These are phyloP conservation scores for Flaveria floridana DNA, from an alignment of 140 eudicot genomes.

Conservation along the genomic window DNA sequence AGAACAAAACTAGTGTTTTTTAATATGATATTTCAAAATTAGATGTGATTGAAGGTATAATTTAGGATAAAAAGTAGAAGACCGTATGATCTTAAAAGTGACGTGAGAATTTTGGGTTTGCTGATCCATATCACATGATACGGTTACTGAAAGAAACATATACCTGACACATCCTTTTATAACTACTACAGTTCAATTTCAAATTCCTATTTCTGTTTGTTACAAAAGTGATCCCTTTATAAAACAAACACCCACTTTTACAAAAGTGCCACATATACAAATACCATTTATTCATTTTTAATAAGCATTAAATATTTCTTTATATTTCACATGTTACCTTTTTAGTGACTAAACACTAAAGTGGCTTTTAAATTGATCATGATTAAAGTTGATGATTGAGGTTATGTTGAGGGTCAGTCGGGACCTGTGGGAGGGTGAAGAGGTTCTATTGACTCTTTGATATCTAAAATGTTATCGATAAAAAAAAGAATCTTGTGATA, in stretches of 20 bases:
- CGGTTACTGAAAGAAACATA: conserved; percentile 27
- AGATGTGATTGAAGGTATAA: conserved; percentile 4
- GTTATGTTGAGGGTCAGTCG: too few species aligned
- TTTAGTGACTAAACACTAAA: not conserved
- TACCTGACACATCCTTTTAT: conserved; percentile 24
- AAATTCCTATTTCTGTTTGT: not conserved
- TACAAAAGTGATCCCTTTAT: not conserved
- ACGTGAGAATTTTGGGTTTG: conserved; percentile 26
- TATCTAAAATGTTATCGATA: too few species aligned
- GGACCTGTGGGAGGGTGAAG: too few species aligned
- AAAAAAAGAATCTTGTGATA: too few species aligned
- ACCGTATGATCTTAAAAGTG: conserved; percentile 23
- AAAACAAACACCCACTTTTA: conserved; percentile 18
- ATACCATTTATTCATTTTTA: not conserved
- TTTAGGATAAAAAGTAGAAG: not conserved
- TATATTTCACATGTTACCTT: not conserved
- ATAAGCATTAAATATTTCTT: conserved; percentile 1
- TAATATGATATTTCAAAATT: not conserved
- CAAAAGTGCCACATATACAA: not conserved
- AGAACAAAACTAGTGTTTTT: not conserved
- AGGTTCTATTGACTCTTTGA: too few species aligned
- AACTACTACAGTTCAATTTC: conserved; percentile 5
- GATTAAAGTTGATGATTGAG: not conserved
- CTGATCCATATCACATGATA: conserved; percentile 30
- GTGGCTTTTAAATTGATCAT: too few species aligned